Base-by-base conservation (phyloP, 2,329 filamentous ascomycete genomes). In the Trichoderma sp. region DNA sequence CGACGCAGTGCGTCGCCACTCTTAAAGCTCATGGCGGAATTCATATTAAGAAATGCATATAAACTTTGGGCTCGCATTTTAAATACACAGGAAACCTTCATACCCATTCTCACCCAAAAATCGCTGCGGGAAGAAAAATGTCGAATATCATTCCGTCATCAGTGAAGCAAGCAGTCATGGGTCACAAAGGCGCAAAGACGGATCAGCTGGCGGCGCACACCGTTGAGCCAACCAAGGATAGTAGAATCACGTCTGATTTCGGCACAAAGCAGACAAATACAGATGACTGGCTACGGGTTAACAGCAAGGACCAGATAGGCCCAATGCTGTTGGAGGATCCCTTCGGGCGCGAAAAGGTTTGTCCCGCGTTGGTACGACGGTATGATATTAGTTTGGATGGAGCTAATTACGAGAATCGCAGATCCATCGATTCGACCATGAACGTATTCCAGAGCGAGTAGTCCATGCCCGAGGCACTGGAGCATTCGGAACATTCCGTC, bases 201-300 rank as follows among this genome's bases (percentile, higher is more conserved):
- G 84, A 85, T 17, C 90, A 94, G 76, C 83, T 95, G 62, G 79
- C 84, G 30, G 81, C 82, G 53, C 83, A 90, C 73, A 91, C 83
- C 4, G 86, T 88, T 69, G 85, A 93, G 77, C 85, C 88, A 2
- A 82, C 87, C 58, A 81, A 86, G 64, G 85, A 88, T 47, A 84
- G 86, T 36, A 85, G 87, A 50, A 88, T 94, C 74, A 95, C 93
- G 0, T 91, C 91, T 63, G 93, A 97, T 77, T 93, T 87, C 81
- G 94, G 94, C 26, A 89, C 91, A 32, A 93, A 91, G 80, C 87
- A 94, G 76, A 83, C 84, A 55, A 91, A 91, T 76, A 91, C 91
- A 1, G 94, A 97, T 77, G 87, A 94, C 78, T 96, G 93, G 93
- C 84, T 97, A 68, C 89, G 88, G 67, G 85, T 91, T 6, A 86